Percentiles rank a stretch among this genome's conserved stretches.
phyloP scores from a whole-genome alignment of 2,329 filamentous ascomycete species.

The Teratosphaeria pseudoeucalypti region DNA sequence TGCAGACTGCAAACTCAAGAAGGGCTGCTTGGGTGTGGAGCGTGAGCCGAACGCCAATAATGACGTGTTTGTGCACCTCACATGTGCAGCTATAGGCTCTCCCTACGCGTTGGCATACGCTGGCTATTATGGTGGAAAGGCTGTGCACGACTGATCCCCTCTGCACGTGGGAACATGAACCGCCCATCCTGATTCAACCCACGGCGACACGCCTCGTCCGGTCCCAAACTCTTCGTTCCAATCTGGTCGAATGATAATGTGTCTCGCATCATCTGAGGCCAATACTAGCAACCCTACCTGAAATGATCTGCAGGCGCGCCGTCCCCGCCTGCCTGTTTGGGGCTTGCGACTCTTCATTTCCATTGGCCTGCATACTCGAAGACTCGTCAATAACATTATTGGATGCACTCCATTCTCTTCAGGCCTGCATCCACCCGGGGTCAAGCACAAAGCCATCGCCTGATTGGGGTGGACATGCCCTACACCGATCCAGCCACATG shows the following conservation, averaged over 20 bases:
- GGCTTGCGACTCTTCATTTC: not conserved
- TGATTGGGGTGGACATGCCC: not conserved
- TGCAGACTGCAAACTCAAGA: not conserved
- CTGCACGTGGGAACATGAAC: not conserved
- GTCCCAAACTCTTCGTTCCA: too few species aligned
- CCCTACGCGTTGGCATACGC: not conserved
- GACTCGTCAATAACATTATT: not conserved
- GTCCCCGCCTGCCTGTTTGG: not conserved
- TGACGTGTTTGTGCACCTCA: not conserved
- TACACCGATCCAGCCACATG: not conserved
- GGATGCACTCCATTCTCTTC: not conserved
- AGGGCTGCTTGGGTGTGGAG: not conserved
- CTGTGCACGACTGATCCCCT: not conserved
- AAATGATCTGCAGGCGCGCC: not conserved
- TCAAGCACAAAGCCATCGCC: not conserved
- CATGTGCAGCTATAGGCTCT: not conserved
- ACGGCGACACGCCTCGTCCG: too few species aligned
- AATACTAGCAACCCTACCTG: not conserved
- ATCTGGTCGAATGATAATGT: not conserved
- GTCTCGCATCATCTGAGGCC: not conserved
- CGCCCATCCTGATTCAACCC: not conserved
- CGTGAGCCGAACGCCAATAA: not conserved
- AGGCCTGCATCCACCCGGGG: not conserved
- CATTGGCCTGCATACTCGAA: not conserved
- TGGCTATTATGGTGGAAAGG: not conserved